Base-by-base conservation (phyloP, 495 filamentous ascomycete species). In the Trichocladium antarcticum region DNA sequence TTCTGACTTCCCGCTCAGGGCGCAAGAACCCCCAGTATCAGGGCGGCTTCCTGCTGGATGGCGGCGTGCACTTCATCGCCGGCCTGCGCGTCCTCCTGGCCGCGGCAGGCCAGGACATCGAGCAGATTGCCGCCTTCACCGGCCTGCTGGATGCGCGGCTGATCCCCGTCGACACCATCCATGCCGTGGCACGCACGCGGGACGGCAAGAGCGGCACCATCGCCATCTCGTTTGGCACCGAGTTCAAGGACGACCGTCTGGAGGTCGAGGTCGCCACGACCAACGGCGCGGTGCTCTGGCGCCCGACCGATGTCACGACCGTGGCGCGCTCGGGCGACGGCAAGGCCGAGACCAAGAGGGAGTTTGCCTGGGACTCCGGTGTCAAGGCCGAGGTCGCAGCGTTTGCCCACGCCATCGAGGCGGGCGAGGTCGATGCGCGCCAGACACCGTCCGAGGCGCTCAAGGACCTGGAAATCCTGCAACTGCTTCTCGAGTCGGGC, bases 31-130 rank as follows among this genome's bases (percentile, higher is more conserved):
- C 85, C 0, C 64, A 70, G 21, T 77, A 89, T 56, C 83, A 87
- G 58, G 86, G 85, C 15, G 86, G 86, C 9, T 92, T 89, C 58
- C 60, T 90, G 14, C 69, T 90, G 1, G 86, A 89, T 56, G 85
- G 82, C 9, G 85, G 64, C 20, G 77, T 92, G 9, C 86, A 89
- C 61, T 80, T 77, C 45, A 64, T 82, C 42, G 86, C 85, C 24
- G 83, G 65, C 0, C 69, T 83, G 14, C 66, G 82, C 17, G 53
- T 81, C 32, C 58, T 89, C 34, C 70, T 89, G 2, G 77, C 71
- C 0, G 61, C 67, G 16, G 68, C 70, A 5, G 62, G 70, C 4
- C 64, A 75, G 41, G 65, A 58, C 15, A 48, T 75, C 15, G 66
- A 53, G 10, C 62, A 68, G 35, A 55, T 85, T 7, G 76, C 73